Evolutionary conservation across 306 rosid genomes (phyloP).

Genomic region (Sicyos edulis): DNA sequence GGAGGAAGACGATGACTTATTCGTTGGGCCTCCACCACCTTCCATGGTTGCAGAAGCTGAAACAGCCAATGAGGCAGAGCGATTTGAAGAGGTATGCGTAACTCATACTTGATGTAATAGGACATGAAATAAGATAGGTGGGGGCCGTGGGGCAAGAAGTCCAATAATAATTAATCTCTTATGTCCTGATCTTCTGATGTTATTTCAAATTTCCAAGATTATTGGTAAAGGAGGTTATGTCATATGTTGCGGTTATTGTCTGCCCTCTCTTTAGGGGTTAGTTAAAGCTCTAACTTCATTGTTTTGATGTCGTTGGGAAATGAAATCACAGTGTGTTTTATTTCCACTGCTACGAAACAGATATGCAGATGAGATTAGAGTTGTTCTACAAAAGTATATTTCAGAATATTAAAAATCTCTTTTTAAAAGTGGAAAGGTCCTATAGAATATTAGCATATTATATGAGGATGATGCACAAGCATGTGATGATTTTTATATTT

Average conservation of each 20-base stretch:
- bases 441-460: neutral
- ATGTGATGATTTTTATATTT: neutral
- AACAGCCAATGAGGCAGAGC: slow-evolving; percentile 88
- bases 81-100: slow-evolving; percentile 77
- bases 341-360: neutral
- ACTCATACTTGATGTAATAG: neutral
- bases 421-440: neutral
- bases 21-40: slow-evolving; percentile 88
- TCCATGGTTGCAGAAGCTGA: slow-evolving; percentile 80
- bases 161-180: neutral
- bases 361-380: neutral
- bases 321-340: neutral
- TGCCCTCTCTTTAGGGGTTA: too few relatives aligned
- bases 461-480: neutral
- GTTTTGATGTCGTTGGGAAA: neutral
- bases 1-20: slow-evolving; percentile 57
- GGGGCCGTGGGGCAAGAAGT: neutral
- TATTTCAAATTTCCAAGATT: too few relatives aligned
- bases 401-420: neutral
- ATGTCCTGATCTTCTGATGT: neutral
- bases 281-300: neutral
- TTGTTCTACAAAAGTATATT: neutral
- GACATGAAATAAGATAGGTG: neutral
- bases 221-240: too few relatives aligned
- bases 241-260: too few relatives aligned